Percentiles rank a stretch among this genome's conserved stretches.
These are phyloP conservation scores for Leishmania aethiopica DNA, from an alignment of 208 protist genomes.

Conservation along the genomic window DNA sequence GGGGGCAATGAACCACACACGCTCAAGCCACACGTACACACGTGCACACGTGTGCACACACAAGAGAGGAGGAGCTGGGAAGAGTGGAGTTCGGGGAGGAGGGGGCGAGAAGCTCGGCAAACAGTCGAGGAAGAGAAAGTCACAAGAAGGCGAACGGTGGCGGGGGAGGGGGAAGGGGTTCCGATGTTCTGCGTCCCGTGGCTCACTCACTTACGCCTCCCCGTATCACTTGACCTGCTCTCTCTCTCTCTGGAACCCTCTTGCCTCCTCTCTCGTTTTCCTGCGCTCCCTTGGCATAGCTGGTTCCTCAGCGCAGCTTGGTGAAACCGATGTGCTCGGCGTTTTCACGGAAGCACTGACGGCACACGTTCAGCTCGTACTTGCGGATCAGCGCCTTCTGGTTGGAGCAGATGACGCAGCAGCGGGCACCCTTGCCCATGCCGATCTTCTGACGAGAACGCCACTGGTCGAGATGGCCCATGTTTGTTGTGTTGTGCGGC, in stretches of 20 bases:
- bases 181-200: neutral
- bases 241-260: neutral
- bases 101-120: neutral
- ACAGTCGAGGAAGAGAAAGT: neutral
- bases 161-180: too few species aligned
- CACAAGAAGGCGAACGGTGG: neutral
- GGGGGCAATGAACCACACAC: neutral
- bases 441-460: slow-evolving; percentile 93
- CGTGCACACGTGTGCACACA: neutral
- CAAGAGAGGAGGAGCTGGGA: neutral
- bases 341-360: slow-evolving; percentile 96
- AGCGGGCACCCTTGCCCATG: slow-evolving; percentile 90
- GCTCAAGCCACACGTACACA: neutral
- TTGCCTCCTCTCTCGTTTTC: neutral
- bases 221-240: neutral
- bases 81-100: neutral
- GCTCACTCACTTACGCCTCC: neutral
- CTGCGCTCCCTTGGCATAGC: too few species aligned
- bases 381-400: slow-evolving; percentile 94
- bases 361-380: slow-evolving; percentile 94
- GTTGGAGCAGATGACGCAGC: slow-evolving; percentile 93
- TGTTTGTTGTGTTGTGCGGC: slow-evolving; percentile 31
- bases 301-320: slow-evolving; percentile 63
- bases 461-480: slow-evolving; percentile 94
- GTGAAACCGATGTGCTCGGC: slow-evolving; percentile 89